Percentiles rank a stretch among this genome's conserved stretches.
Evolutionary conservation across 495 filamentous ascomycete species (phyloP).

Genomic region (Pseudoneurospora amorphoporcata): DNA sequence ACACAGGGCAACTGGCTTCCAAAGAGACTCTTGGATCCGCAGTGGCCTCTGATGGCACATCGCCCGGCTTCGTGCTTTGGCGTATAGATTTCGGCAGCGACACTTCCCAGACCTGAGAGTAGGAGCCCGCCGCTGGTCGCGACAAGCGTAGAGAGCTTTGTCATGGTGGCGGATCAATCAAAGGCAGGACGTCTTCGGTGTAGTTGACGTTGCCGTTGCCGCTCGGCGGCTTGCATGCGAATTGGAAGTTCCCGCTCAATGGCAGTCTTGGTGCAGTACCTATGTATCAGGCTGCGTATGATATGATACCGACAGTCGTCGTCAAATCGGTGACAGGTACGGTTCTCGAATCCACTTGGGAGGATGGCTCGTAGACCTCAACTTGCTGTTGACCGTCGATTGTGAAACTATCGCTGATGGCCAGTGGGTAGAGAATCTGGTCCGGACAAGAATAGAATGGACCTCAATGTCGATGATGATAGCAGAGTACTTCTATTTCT

Average conservation of each 20-base stretch:
- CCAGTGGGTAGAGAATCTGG: background rate
- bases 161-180: slow-evolving; percentile 13
- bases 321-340: background rate
- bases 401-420: background rate
- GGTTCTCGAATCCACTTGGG: background rate
- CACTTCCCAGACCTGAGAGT: slow-evolving; percentile 21
- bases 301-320: background rate
- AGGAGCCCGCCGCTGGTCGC: slow-evolving; percentile 23
- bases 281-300: background rate
- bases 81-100: slow-evolving; percentile 29
- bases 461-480: background rate
- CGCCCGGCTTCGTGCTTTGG: slow-evolving; percentile 76
- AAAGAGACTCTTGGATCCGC: slow-evolving; percentile 81
- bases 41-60: slow-evolving; percentile 85
- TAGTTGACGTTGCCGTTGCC: slow-evolving; percentile 7
- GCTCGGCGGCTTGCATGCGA: slow-evolving; percentile 17
- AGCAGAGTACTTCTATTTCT: background rate
- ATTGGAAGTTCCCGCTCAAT: background rate
- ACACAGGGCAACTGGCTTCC: slow-evolving; percentile 80
- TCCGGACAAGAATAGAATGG: background rate
- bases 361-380: background rate
- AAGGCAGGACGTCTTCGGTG: background rate
- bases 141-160: slow-evolving; percentile 23
- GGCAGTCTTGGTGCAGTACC: background rate
- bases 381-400: background rate